A percentile compares a stretch with the other conserved stretches of the same genome.
phyloP scores from a whole-genome alignment of 768 basidiomycete species.

The Amanita rimosa region DNA sequence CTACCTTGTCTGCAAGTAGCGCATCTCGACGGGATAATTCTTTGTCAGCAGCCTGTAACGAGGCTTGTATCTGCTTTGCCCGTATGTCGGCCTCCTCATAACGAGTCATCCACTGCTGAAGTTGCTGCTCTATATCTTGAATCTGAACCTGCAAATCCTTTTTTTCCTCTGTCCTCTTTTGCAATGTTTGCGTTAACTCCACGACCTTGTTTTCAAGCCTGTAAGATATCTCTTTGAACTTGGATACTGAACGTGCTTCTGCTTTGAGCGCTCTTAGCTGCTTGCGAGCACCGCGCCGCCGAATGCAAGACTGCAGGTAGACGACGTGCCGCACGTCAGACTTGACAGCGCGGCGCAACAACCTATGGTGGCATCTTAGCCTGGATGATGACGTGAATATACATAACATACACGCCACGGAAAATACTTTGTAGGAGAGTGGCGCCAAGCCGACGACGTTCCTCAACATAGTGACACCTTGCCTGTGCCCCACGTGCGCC shows the following conservation, averaged over 20 bases:
- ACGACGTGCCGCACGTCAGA: constrained; percentile 63
- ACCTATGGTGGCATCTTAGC: constrained; percentile 22
- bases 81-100: constrained; percentile 80
- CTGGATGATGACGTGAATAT: background rate
- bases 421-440: constrained; percentile 69
- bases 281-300: constrained; percentile 78
- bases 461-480: constrained; percentile 45
- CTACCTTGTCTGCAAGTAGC: constrained; percentile 62
- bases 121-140: constrained; percentile 70
- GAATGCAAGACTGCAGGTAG: constrained; percentile 84
- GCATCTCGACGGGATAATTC: constrained; percentile 66
- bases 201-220: constrained; percentile 98
- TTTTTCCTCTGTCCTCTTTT: constrained; percentile 84
- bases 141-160: constrained; percentile 75
- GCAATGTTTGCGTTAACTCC: constrained; percentile 90
- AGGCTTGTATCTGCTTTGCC: constrained; percentile 59
- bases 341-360: constrained; percentile 41
- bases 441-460: constrained; percentile 50
- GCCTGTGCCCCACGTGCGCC: constrained; percentile 69
- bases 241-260: constrained; percentile 94
- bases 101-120: constrained; percentile 74
- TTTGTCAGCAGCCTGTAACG: constrained; percentile 58
- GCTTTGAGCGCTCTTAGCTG: constrained; percentile 75
- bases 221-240: constrained; percentile 98
- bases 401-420: constrained; percentile 71